Base-by-base conservation (phyloP, 331 rosid species). In the Quercus phellos region DNA sequence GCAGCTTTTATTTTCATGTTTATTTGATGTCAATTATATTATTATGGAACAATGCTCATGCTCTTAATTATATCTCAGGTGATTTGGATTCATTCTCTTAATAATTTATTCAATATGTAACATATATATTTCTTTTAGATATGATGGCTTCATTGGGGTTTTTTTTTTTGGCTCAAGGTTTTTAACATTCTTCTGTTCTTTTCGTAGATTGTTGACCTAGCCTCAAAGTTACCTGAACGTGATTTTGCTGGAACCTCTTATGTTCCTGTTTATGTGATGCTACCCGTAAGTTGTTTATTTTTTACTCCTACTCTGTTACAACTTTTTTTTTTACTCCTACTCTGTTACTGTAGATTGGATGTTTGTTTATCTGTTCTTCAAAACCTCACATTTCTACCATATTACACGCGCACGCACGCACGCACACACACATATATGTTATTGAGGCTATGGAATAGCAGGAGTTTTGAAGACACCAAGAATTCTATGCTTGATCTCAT, bases 201-300 rank as follows among this genome's bases (percentile, higher is more conserved):
- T 74, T 79, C 74, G 85, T 83, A 95, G 98, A 89, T 90, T 71
- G 90, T 75, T 78, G 93, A 84, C 64, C 58, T 85, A 42, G 66
- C 89, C 24, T 80, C 73, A 51, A 90, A 89, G 75, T 75, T 91
- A 76, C 78, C 80, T 12, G 99, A 95, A 79, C 92, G 92, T 70
- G 92, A 95, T 85, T 90, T 90, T 81, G 82, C 93, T 43, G 93
- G 94, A 83, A 89, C 94, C 21, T 79, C 94, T 1, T 88, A 84
- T 82, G 80, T 93, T 93, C 99, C 98, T 38, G 98, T 95, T 78
- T 91, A 89, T 80, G 92, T 93, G 79, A 93, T 90, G 99, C 86
- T 95, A 51, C 94, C 98, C 0, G 99, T 95, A 82, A 87, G 96
- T 88, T 61, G 73, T 68, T 60, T 66, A 64, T 54, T 78, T 63